Evolutionary conservation across 164 flowering plant species (phyloP).

Genomic region (Warburgia ugandensis): DNA sequence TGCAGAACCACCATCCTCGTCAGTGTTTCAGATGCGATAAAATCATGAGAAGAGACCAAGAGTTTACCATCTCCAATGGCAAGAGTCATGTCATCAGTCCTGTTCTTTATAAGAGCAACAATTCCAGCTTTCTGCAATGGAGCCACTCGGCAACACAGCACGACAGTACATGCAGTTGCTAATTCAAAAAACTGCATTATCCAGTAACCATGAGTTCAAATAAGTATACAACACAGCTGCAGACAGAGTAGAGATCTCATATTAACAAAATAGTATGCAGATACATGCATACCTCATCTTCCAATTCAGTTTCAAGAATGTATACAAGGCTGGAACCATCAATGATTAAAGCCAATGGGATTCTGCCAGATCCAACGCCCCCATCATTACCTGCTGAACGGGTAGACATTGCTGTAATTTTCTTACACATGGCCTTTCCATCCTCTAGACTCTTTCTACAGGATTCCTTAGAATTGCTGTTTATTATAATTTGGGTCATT

Average conservation of each 20-base stretch:
- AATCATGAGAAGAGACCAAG: too few species aligned
- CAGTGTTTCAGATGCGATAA: too few species aligned
- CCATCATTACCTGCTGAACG: constrained; percentile 9
- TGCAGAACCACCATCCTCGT: too few species aligned
- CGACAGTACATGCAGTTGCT: constrained; percentile 67
- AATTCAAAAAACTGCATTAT: constrained; percentile 65
- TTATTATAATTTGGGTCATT: constrained; percentile 66
- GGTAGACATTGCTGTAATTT: constrained; percentile 22
- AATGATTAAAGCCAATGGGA: constrained; percentile 68
- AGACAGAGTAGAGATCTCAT: too few species aligned
- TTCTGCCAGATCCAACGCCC: constrained; percentile 18
- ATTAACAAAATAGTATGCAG: too few species aligned
- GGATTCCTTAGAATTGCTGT: constrained; percentile 64
- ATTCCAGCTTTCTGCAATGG: constrained; percentile 98
- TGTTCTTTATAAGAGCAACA: constrained; percentile 83
- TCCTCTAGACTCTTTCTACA: constrained; percentile 69
- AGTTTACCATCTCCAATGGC: constrained; percentile 98
- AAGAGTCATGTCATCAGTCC: constrained; percentile 93
- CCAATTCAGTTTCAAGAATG: constrained; percentile 84
- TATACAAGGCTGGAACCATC: constrained; percentile 98
- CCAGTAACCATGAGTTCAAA: constrained; percentile 6
- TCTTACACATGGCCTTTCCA: constrained; percentile 38
- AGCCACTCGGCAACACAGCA: constrained; percentile 95
- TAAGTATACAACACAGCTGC: not conserved
- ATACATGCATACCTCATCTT: constrained; percentile 50